A percentile compares a stretch with the other conserved stretches of the same genome.
These are phyloP conservation scores for Coleophoma eucalyptorum DNA, from an alignment of 2,329 filamentous ascomycete species.

Conservation along the genomic window DNA sequence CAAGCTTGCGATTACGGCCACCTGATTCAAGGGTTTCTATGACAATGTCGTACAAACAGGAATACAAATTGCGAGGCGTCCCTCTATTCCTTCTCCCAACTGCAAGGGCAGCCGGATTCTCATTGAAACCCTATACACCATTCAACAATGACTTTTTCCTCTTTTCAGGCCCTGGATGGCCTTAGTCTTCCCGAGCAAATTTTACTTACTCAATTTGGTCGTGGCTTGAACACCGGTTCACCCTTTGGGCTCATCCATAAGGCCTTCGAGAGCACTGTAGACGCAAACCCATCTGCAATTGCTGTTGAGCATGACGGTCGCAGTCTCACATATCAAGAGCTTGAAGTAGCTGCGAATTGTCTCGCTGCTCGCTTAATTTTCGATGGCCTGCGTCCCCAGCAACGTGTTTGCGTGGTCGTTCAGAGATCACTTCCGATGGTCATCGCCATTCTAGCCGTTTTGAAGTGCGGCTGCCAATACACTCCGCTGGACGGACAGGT, in stretches of 20 bases:
- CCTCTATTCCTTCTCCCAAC: too few relatives aligned
- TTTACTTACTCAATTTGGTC: constrained; percentile 24
- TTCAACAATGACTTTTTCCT: neutral
- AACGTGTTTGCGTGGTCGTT: constrained; percentile 51
- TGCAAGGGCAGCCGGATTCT: too few relatives aligned
- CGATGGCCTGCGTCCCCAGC: constrained; percentile 36
- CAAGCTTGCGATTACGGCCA: too few relatives aligned
- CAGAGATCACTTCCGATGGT: constrained; percentile 53
- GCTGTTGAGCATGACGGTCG: constrained; percentile 34
- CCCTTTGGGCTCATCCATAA: constrained; percentile 30
- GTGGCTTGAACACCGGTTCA: constrained; percentile 19
- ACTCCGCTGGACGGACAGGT: constrained; percentile 55
- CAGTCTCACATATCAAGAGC: constrained; percentile 40
- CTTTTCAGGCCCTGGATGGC: constrained; percentile 19
- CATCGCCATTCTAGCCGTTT: constrained; percentile 50
- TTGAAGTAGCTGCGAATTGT: constrained; percentile 37
- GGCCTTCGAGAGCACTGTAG: constrained; percentile 29
- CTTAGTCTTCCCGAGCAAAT: constrained; percentile 19
- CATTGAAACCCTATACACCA: neutral
- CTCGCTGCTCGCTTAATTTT: constrained; percentile 35
- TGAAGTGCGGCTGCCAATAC: constrained; percentile 56
- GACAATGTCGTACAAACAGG: too few relatives aligned
- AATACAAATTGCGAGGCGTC: too few relatives aligned
- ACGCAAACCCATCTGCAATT: constrained; percentile 29
- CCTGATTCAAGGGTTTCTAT: too few relatives aligned